These are phyloP conservation scores for Pigoraptor vietnamica DNA, from an alignment of 78 protist genomes.

Conservation along the genomic window DNA sequence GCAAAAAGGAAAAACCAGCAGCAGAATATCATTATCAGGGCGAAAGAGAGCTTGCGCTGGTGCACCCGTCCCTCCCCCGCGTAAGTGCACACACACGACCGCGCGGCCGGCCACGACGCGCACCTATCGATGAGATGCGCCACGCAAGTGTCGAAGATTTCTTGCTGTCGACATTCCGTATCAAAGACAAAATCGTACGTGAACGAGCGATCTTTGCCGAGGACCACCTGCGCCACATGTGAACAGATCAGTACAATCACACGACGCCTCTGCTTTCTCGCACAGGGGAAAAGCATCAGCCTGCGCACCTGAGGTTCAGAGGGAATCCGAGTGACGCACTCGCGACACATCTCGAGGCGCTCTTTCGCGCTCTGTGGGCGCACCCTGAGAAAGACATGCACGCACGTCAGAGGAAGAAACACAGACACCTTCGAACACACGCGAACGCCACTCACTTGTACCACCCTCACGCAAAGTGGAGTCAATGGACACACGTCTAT, in stretches of 20 bases:
- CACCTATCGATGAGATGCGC: neutral
- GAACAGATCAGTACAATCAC: too few relatives aligned
- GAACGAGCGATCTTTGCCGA: neutral
- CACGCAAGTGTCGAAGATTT: slow-evolving; percentile 12
- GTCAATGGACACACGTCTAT: neutral
- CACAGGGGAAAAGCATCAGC: neutral
- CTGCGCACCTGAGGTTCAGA: neutral
- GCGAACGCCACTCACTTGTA: too few relatives aligned
- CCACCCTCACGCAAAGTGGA: too few relatives aligned
- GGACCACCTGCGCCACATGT: neutral
- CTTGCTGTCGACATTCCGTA: neutral
- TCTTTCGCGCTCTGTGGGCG: neutral
- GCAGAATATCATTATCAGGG: too few relatives aligned
- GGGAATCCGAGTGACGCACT: neutral
- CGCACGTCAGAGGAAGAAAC: neutral
- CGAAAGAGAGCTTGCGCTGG: too few relatives aligned
- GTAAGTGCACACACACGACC: too few relatives aligned
- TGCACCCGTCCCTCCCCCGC: too few relatives aligned
- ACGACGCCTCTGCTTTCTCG: too few relatives aligned
- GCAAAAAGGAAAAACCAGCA: too few relatives aligned
- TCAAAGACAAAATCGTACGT: slow-evolving; percentile 1
- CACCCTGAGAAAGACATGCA: neutral
- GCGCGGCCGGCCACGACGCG: too few relatives aligned
- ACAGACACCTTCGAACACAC: neutral
- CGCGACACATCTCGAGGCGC: neutral